Percentiles rank a stretch among this genome's conserved stretches.
These are phyloP conservation scores for Ophiocordyceps australis DNA, from an alignment of 2,329 filamentous ascomycete genomes.

Conservation along the genomic window DNA sequence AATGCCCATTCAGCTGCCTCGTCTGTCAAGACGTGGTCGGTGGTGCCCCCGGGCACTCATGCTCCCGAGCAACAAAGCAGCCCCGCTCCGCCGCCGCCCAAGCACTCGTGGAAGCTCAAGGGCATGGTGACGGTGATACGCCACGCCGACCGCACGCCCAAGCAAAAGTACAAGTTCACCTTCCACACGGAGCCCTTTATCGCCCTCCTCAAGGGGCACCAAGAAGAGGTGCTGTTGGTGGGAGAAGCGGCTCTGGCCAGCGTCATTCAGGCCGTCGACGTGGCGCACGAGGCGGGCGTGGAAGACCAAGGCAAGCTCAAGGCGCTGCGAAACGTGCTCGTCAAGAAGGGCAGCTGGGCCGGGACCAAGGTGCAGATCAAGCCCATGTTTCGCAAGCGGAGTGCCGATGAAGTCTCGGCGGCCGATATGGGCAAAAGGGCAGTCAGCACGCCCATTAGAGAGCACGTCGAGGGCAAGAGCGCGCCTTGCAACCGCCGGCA, in stretches of 20 bases:
- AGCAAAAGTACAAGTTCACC: constrained; percentile 99
- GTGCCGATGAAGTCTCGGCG: constrained; percentile 35
- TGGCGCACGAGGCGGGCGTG: constrained; percentile 58
- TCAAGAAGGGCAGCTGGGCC: constrained; percentile 84
- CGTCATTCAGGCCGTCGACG: constrained; percentile 73
- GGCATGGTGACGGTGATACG: constrained; percentile 93
- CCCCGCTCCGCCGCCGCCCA: constrained; percentile 50
- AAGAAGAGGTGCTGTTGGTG: constrained; percentile 88
- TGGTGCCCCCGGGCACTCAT: no score
- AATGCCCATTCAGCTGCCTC: constrained; percentile 15
- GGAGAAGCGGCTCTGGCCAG: constrained; percentile 78
- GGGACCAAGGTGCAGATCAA: constrained; percentile 99
- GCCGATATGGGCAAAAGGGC: no score
- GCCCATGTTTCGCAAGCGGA: constrained; percentile 91
- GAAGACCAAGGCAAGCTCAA: constrained; percentile 82
- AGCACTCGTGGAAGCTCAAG: constrained; percentile 96
- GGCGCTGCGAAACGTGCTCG: constrained; percentile 66
- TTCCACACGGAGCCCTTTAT: constrained; percentile 96
- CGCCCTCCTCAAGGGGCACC: constrained; percentile 81
- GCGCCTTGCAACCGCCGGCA: constrained; percentile 37
- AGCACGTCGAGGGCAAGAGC: constrained; percentile 9
- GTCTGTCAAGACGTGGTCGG: constrained; percentile 15
- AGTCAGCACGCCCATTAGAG: constrained; percentile 9
- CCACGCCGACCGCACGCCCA: constrained; percentile 91
- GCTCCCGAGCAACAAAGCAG: constrained; percentile 16